Evolutionary conservation across 352 stramenopile genomes (phyloP), one percentile per base, ranked within the genome.

Genomic region (Globisporangium paroecandrum): DNA sequence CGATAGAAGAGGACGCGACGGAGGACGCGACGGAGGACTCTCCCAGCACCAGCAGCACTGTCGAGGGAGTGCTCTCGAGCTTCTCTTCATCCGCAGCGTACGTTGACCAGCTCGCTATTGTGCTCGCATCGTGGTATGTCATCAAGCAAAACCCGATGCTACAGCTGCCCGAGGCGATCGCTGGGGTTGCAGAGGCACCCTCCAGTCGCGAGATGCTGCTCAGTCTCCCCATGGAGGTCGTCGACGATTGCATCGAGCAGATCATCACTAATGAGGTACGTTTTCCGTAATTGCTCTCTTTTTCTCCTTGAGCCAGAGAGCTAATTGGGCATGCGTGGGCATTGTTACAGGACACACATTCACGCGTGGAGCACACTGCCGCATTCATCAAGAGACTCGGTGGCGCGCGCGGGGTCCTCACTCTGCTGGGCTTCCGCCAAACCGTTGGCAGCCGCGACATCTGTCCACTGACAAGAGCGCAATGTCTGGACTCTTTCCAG

Each of bases 381-480:
- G 51, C 58, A 34, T 76, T 89, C 46, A 64, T 90, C 32, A 61
- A 75, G 4, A 38, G 51, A 7, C 59, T 94, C 27, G 86, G 80
- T 12, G 81, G 81, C 9, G 77, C 83, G 3, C 81, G 86, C 25
- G 86, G 81, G 6, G 3, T 94, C 12, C 47, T 94, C 34, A 89
- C 86, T 32, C 77, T 90, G 49, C 62, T 94, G 29, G 82, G 84
- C 36, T 83, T 90, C 64, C 81, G 85, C 34, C 72, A 88, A 64
- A 94, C 84, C 2, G 69, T 78, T 1, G 86, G 84, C 1, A 89
- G 78, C 61, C 77, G 78, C 49, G 73, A 68, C 5, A 22, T 91
- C 34, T 69, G 63, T 2, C 84, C 86, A 1, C 73, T 91, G 9
- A 94, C 83, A 3, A 70, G 76, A 46, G 46, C 47, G 13, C 81